A percentile compares a stretch with the other conserved stretches of the same genome.
phyloP scores from a whole-genome alignment of 805 yeast genomes.

The Kurtzmaniella cleridarum region DNA sequence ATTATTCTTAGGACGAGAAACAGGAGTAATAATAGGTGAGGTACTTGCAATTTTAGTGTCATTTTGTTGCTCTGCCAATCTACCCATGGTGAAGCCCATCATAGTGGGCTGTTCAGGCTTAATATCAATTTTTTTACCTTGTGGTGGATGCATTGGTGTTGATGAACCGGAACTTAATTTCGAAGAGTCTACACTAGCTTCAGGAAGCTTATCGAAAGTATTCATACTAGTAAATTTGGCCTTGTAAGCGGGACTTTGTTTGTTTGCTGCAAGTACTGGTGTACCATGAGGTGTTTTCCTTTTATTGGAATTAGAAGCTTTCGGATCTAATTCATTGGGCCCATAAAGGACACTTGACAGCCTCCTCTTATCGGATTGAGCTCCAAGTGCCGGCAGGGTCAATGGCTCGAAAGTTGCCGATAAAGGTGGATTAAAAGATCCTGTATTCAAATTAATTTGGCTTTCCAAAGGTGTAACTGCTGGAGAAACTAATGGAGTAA shows the following conservation, averaged over 20 bases:
- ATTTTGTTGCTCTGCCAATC: slow-evolving; percentile 31
- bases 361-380: slow-evolving; percentile 26
- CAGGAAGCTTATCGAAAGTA: slow-evolving; percentile 12
- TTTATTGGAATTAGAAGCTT: slow-evolving; percentile 18
- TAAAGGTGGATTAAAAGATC: slow-evolving; percentile 16
- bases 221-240: neutral
- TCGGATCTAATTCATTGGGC: slow-evolving; percentile 19
- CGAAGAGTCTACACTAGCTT: slow-evolving; percentile 11
- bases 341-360: slow-evolving; percentile 29
- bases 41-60: neutral
- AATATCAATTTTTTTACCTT: slow-evolving; percentile 22
- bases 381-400: slow-evolving; percentile 66
- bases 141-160: slow-evolving; percentile 37
- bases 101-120: slow-evolving; percentile 21
- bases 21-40: neutral
- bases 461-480: slow-evolving; percentile 61
- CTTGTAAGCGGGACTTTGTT: slow-evolving; percentile 2
- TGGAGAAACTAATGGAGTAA: slow-evolving; percentile 76
- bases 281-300: slow-evolving; percentile 42
- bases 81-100: slow-evolving; percentile 45
- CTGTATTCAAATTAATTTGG: slow-evolving; percentile 16
- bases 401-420: slow-evolving; percentile 43
- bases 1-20: slow-evolving; percentile 5
- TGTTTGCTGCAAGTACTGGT: slow-evolving; percentile 28
- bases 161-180: slow-evolving; percentile 23